Evolutionary conservation across 2,329 filamentous ascomycete species (phyloP), one percentile per base, ranked within the genome.

Genomic region (Cytospora schulzeri): DNA sequence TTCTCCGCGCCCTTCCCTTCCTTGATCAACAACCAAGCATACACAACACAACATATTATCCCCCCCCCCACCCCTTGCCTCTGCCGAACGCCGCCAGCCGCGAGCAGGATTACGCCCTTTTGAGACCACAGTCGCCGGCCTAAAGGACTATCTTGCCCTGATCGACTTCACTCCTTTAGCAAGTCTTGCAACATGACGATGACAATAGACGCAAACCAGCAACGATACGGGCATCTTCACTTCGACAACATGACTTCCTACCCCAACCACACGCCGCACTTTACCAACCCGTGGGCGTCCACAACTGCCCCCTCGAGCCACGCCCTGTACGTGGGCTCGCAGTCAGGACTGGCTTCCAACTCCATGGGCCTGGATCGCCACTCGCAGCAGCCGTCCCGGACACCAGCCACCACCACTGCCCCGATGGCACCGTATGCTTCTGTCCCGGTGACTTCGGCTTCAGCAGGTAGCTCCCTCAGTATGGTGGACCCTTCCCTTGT

Each of bases 201-300:
- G 92, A 91, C 93, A 78, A 87, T 97, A 82, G 92, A 97, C 81
- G 88, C 88, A 74, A 91, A 93, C 78, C 92, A 94, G 80, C 91
- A 88, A 81, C 87, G 87, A 77, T 91, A 90, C 80, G 91, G 85
- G 74, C 86, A 85, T 76, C 79, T 96, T 81, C 88, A 87, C 77
- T 95, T 94, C 82, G 91, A 94, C 76, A 84, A 87, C 76, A 88
- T 93, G 83, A 88, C 91, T 76, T 77, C 79, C 71, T 92, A 91
- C 78, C 76, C 83, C 73, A 75, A 84, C 81, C 74, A 83, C 79
- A 74, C 80, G 50, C 87, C 91, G 69, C 90, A 95, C 69, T 97
- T 97, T 81, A 93, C 90, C 73, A 95, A 97, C 77, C 93, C 93
- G 51, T 97, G 93, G 93, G 82, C 82, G 56, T 84, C 83, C 55